A percentile compares a stretch with the other conserved stretches of the same genome.
Conservation (phyloP, 2,329 filamentous ascomycete genomes). For the Stromatinia cepivora region DNA sequence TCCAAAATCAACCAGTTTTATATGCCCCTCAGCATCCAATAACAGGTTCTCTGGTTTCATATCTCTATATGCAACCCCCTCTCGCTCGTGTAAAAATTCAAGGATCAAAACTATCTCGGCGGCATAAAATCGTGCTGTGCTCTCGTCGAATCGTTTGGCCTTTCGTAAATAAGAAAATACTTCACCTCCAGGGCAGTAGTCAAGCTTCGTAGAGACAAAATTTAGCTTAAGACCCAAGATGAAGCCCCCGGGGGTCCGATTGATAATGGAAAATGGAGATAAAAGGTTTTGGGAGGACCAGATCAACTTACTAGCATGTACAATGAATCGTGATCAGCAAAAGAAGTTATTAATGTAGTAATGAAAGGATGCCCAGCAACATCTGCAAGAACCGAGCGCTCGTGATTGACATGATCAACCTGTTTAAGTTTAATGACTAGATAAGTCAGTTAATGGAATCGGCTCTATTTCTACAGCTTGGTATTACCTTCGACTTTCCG, state of each 20-base stretch:
- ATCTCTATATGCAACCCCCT: constrained; percentile 78
- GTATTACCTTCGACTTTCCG: constrained; percentile 59
- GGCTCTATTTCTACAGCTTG: neutral
- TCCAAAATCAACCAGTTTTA: constrained; percentile 82
- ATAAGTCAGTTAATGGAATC: constrained; percentile 2
- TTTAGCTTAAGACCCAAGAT: constrained; percentile 1
- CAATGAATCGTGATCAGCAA: constrained; percentile 74
- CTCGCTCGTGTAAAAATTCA: constrained; percentile 76
- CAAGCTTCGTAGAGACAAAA: constrained; percentile 49
- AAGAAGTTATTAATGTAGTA: constrained; percentile 74
- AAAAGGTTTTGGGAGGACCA: constrained; percentile 24
- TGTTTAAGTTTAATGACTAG: constrained; percentile 79
- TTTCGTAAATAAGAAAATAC: constrained; percentile 80
- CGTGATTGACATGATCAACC: constrained; percentile 82
- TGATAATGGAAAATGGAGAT: neutral
- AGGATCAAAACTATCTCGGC: constrained; percentile 82
- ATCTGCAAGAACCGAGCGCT: constrained; percentile 74
- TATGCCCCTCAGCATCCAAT: constrained; percentile 73
- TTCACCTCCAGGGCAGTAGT: constrained; percentile 81
- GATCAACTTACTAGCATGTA: constrained; percentile 65
- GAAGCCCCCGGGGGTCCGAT: neutral
- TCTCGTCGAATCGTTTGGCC: constrained; percentile 75
- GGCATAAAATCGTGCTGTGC: constrained; percentile 76
- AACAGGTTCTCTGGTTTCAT: constrained; percentile 82
- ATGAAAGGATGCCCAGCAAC: constrained; percentile 83